phyloP scores from a whole-genome alignment of 345 rosid species.

The Balakata baccata region DNA sequence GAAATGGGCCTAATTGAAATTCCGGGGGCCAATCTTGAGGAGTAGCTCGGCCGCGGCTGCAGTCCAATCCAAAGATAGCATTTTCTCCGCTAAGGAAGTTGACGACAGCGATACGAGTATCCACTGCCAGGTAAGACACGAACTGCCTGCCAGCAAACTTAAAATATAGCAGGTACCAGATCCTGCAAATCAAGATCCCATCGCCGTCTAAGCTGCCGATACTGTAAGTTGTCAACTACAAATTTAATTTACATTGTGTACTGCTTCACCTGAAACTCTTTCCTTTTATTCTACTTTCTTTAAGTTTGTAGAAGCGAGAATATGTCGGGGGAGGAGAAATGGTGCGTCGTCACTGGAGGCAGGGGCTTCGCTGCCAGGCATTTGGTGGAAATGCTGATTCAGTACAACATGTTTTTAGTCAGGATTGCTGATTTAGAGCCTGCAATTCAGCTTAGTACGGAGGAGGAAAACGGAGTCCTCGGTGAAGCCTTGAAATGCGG shows the following conservation, averaged over 20 bases:
- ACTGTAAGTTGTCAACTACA: not conserved
- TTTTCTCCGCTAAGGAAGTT: too few relatives aligned
- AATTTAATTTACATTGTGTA: not conserved
- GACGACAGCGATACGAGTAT: too few relatives aligned
- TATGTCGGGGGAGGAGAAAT: conserved; percentile 44
- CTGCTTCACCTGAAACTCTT: not conserved
- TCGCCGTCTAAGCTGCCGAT: too few relatives aligned
- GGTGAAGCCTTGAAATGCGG: conserved; percentile 70
- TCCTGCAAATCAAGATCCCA: too few relatives aligned
- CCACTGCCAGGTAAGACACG: too few relatives aligned
- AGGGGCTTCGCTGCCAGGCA: conserved; percentile 90
- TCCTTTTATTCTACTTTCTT: not conserved
- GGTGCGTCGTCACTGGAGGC: conserved; percentile 92
- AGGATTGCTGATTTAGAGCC: conserved; percentile 74
- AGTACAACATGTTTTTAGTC: conserved; percentile 45
- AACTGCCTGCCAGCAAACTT: too few relatives aligned
- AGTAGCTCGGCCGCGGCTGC: too few relatives aligned
- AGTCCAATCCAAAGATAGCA: too few relatives aligned
- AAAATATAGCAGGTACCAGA: too few relatives aligned
- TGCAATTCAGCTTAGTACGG: conserved; percentile 43
- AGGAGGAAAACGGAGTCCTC: conserved; percentile 61
- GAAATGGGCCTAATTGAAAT: too few relatives aligned
- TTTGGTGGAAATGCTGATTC: conserved; percentile 78
- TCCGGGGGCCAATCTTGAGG: too few relatives aligned
- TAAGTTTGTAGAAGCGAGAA: not conserved